Percentiles rank a stretch among this genome's conserved stretches.
Conservation (phyloP, 1,284 basidiomycete genomes). For the Cystobasidiaceae sp. region DNA sequence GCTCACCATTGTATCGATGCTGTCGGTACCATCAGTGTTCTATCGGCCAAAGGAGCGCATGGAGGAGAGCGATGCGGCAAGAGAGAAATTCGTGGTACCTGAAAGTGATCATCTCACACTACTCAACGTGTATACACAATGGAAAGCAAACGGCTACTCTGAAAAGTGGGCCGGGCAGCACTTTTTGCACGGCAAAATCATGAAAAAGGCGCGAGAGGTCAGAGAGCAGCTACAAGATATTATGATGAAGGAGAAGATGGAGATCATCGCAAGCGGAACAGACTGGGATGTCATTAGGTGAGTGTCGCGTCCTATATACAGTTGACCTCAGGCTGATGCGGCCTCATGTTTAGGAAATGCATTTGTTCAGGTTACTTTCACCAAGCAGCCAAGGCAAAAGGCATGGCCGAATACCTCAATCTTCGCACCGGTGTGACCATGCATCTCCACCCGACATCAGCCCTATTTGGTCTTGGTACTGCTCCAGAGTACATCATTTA, state of each 20-base stretch:
- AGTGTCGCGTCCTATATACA: conserved; percentile 18
- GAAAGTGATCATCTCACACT: conserved; percentile 96
- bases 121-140: conserved; percentile 94
- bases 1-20: conserved; percentile 97
- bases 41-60: conserved; percentile 62
- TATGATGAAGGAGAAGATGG: conserved; percentile 97
- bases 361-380: conserved; percentile 99
- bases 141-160: conserved; percentile 87
- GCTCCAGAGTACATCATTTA: conserved; percentile 90
- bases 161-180: conserved; percentile 93
- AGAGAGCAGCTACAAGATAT: conserved; percentile 94
- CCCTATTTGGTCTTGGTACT: conserved; percentile 93
- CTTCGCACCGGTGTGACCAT: conserved; percentile 88
- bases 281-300: conserved; percentile 91
- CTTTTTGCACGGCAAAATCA: conserved; percentile 91
- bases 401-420: conserved; percentile 98
- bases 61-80: conserved; percentile 74
- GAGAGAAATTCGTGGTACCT: conserved; percentile 97
- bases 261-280: conserved; percentile 78
- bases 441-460: conserved; percentile 91
- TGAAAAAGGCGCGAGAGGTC: conserved; percentile 95
- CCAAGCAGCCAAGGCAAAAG: conserved; percentile 94
- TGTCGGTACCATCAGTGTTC: conserved; percentile 69
- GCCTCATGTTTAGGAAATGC: conserved; percentile 64
- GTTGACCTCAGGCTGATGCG: too few relatives aligned